Base-by-base conservation (phyloP, 768 basidiomycete species). In the Kondoa subrosea region DNA sequence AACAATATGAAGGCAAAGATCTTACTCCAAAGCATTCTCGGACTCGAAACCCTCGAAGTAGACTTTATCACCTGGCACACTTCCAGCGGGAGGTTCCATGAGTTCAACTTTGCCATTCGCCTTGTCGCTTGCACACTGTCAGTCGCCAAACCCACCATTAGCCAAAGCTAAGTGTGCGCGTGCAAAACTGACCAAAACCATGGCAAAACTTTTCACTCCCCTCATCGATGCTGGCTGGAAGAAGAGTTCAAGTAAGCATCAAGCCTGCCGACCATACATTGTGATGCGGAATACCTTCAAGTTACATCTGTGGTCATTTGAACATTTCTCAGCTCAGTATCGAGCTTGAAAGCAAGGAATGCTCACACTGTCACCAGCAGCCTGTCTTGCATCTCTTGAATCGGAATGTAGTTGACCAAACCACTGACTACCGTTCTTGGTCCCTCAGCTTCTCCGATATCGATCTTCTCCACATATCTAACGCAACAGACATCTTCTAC, bases 371-470 rank as follows among this genome's bases (percentile, higher is more conserved):
- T 68, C 64, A 74, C 69, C 27, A 73, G 68, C 3, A 67, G 66
- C 27, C 66, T 67, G 60, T 66, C 67, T 59, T 64, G 67, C 69
- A 67, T 68, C 40, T 70, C 69, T 72, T 97, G 95, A 71, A 95
- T 91, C 3, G 91, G 88, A 76, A 97, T 88, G 78, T 96, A 91
- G 75, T 97, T 85, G 67, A 97, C 95, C 32, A 97, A 83, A 57
- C 95, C 95, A 16, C 93, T 97, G 60, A 97, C 89, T 27, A 99
- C 91, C 0, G 91, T 96, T 65, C 95, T 82, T 31, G 95, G 95
- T n/a, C n/a, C n/a, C 29, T 91, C 93, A 0, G 86, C 86, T 77
- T 96, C 92, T 66, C 91, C 95, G 60, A 97, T 79, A 76, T 99
- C 91, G 71, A 97, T 93, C 87, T 91, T 85, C 88, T 91, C 68